Percentiles rank a stretch among this genome's conserved stretches.
phyloP scores from a whole-genome alignment of 2,329 filamentous ascomycete species.

The Colletotrichum sidae region DNA sequence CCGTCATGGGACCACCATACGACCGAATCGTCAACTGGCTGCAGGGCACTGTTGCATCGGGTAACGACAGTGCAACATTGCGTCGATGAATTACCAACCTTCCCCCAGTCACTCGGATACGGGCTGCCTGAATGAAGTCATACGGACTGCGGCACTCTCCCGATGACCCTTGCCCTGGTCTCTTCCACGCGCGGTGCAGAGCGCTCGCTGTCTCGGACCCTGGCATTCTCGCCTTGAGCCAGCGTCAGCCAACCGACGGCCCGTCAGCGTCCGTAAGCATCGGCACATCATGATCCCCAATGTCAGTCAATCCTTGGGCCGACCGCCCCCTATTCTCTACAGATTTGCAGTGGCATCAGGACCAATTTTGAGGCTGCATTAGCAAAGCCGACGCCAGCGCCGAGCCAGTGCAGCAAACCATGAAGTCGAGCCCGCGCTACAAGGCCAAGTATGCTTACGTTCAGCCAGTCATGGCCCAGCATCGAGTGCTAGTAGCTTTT shows the following conservation, averaged over 20 bases:
- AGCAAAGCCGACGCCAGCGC: conserved; percentile 14
- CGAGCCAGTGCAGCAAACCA: conserved; percentile 26
- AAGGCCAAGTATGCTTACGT: not conserved
- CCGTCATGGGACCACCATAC: conserved; percentile 10
- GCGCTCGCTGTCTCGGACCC: too few species aligned
- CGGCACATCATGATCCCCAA: conserved; percentile 7
- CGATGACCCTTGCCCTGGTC: too few species aligned
- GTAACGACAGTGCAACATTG: too few species aligned
- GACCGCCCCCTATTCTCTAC: conserved; percentile 24
- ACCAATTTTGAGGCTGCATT: conserved; percentile 16
- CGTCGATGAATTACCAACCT: too few species aligned
- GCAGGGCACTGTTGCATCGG: too few species aligned
- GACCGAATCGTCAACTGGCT: not conserved
- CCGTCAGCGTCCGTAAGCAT: not conserved
- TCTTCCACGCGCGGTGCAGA: too few species aligned
- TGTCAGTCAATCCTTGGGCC: not conserved
- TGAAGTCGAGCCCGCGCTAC: too few species aligned
- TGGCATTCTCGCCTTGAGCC: not conserved
- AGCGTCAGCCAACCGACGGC: not conserved
- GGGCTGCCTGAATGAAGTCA: too few species aligned
- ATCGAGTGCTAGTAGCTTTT: not conserved
- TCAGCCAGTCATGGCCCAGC: conserved; percentile 18
- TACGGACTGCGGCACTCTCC: too few species aligned
- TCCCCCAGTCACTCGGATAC: too few species aligned
- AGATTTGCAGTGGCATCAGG: conserved; percentile 6